These are phyloP conservation scores for Theobroma grandiflorum DNA, from an alignment of 441 rosid genomes.

Conservation along the genomic window DNA sequence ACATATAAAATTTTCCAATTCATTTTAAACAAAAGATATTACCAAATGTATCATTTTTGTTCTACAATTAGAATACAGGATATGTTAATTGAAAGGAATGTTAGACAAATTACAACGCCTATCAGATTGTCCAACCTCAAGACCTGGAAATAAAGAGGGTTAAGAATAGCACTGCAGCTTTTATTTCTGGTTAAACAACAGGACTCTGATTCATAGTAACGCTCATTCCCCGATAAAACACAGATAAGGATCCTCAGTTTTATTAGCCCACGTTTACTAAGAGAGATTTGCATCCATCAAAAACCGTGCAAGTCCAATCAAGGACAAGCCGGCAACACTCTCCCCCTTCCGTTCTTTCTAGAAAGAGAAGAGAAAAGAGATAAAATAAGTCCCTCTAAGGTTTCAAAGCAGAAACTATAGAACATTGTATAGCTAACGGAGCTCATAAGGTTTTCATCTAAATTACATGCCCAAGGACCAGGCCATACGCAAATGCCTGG, in stretches of 20 bases:
- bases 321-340: neutral
- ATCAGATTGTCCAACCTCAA: neutral
- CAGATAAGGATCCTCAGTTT: neutral
- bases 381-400: neutral
- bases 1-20: slow-evolving; percentile 1
- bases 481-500: neutral
- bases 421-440: neutral
- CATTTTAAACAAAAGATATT: slow-evolving; percentile 22
- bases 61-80: neutral
- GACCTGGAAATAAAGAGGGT: neutral
- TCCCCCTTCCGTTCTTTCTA: neutral
- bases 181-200: neutral
- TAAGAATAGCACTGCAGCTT: neutral
- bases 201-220: neutral
- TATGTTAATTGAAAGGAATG: neutral
- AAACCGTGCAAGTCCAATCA: neutral
- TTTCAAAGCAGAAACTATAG: neutral
- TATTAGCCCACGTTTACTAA: neutral
- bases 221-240: neutral
- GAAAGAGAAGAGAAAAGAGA: neutral
- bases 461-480: slow-evolving; percentile 22
- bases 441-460: slow-evolving; percentile 15
- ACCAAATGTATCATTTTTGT: slow-evolving; percentile 36
- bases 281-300: neutral
- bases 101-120: neutral